Evolutionary conservation across 148 eudicot genomes (phyloP).

Genomic region (Fagopyrum homotropicum): DNA sequence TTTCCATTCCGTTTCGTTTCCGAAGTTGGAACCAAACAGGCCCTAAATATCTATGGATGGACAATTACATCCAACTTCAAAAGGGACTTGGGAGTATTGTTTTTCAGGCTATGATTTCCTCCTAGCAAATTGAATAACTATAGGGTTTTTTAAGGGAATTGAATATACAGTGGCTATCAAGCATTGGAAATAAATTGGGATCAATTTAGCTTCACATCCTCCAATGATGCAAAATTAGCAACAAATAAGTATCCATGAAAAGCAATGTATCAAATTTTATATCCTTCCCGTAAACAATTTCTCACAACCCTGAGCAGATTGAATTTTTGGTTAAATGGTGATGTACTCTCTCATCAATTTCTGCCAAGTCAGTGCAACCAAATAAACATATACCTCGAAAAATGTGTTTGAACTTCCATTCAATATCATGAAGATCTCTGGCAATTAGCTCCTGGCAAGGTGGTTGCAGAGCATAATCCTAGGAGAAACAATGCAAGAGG

Average conservation of each 20-base stretch:
- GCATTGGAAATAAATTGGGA: background rate
- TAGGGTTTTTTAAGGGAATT: too few species aligned
- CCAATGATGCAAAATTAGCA: background rate
- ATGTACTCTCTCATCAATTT: background rate
- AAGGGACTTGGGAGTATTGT: background rate
- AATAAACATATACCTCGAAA: constrained; percentile 60
- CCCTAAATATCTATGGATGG: background rate
- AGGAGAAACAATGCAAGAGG: constrained; percentile 12
- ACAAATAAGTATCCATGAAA: background rate
- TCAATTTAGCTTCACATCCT: background rate
- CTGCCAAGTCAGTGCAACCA: background rate
- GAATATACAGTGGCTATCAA: background rate
- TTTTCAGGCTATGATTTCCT: background rate
- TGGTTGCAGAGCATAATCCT: constrained; percentile 96
- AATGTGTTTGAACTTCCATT: constrained; percentile 98
- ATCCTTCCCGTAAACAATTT: background rate
- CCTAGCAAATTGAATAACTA: background rate
- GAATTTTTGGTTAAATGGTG: background rate
- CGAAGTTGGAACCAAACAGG: too few species aligned
- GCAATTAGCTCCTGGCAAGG: constrained; percentile 96
- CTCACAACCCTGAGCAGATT: background rate
- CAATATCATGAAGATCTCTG: constrained; percentile 96
- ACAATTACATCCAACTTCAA: background rate
- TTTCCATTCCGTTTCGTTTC: too few species aligned
- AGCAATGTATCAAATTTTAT: background rate